Evolutionary conservation across 2,329 filamentous ascomycete species (phyloP), one percentile per base, ranked within the genome.

Genomic region (Nemania bipapillata): DNA sequence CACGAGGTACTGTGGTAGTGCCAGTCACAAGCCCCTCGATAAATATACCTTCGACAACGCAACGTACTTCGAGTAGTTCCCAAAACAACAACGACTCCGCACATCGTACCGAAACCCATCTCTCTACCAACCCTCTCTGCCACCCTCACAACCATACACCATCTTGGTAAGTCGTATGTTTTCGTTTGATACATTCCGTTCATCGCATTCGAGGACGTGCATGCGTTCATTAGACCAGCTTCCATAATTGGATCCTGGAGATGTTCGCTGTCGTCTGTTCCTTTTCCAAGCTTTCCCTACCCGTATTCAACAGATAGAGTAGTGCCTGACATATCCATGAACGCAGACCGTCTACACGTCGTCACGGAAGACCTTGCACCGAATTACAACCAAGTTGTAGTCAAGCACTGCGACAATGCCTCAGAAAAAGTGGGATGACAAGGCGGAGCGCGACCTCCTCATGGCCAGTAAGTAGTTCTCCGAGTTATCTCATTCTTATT

Each of bases 381-480:
- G 22, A 17, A 22, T 12, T 8, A 20, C 50, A 5, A 54, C 2
- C 26, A 32, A 28, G n/a, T 28, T 54, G 9, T 17, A 35, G 9
- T 20, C 7, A 15, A 54, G 35, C 28, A 8, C 26, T 6, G 20
- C 50, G 17, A 54, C 50, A 22, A 54, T 54, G 50, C 26, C 49
- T 26, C 47, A 22, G 2, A 17, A 3, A 17, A 54, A 54, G 28
- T 54, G 50, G 50, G 28, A 54, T 9, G 50, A 54, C 4, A 32
- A 54, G 50, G 4, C 28, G 28, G 50, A 54, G 28, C 50, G 50
- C 28, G 50, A 54, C 50, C 17, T 54, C 17, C 50, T 54, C 50
- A 9, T 54, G 28, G 50, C 50, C 12, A 49, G 45, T 49, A 24
- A 49, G 45, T 49, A 49, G 12, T 24, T 49, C 12, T 11, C n/a